Conservation (phyloP, 805 yeast genomes). For the Cyberlindnera lachancei region DNA sequence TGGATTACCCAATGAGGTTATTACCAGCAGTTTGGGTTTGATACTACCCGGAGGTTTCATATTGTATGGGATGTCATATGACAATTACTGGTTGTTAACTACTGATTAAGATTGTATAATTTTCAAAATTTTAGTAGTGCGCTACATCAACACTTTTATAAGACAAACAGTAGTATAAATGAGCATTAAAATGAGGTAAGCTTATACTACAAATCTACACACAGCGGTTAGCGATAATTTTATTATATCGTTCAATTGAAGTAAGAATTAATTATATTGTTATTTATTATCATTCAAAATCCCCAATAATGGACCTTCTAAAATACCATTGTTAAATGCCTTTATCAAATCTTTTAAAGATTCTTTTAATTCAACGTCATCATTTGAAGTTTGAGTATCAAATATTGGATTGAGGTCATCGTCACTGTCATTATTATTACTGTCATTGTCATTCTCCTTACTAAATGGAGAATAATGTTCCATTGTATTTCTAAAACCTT, state of each 20-base stretch:
- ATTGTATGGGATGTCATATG: no score
- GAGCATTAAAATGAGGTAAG: no score
- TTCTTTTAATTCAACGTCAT: slow-evolving; percentile 12
- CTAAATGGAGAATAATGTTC: slow-evolving; percentile 1
- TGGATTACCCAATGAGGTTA: slow-evolving; percentile 73
- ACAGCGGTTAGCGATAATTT: no score
- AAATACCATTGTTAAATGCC: slow-evolving; percentile 5
- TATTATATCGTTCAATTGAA: no score
- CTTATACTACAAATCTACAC: no score
- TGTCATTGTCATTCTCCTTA: slow-evolving; percentile 13
- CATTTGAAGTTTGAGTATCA: slow-evolving; percentile 6
- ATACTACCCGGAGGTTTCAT: no score
- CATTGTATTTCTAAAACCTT: slow-evolving; percentile 23
- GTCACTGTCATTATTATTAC: slow-evolving; percentile 8
- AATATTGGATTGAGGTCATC: slow-evolving; percentile 7
- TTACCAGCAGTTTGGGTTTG: slow-evolving; percentile 14
- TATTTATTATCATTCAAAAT: no score
- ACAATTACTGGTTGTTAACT: not conserved
- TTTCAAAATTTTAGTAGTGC: no score
- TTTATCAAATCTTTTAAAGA: slow-evolving; percentile 1
- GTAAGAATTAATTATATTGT: no score
- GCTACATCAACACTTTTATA: no score
- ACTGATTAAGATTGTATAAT: no score
- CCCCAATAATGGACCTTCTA: not conserved
- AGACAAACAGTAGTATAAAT: no score